Evolutionary conservation across 2,329 filamentous ascomycete species (phyloP).

Genomic region (Hypoxylon sp.): DNA sequence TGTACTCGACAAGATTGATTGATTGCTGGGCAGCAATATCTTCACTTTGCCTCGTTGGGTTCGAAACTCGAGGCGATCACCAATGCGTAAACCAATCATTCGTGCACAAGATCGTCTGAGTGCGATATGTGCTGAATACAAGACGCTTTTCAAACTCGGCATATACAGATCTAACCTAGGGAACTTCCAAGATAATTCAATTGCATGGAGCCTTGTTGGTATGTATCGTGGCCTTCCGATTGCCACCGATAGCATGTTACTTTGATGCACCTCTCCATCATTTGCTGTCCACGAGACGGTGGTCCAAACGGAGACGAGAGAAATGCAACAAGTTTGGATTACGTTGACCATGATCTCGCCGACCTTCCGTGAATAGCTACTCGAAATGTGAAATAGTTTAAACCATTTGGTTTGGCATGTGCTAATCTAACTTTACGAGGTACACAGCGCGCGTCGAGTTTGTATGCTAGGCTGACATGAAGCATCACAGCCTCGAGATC

Average conservation of each 20-base stretch:
- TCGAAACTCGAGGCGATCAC: background rate
- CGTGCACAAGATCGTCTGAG: slow-evolving; percentile 1
- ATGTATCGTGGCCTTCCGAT: background rate
- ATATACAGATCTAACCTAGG: background rate
- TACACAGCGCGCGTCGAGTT: background rate
- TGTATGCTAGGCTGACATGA: background rate
- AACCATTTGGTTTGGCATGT: background rate
- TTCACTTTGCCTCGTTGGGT: background rate
- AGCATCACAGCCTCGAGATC: background rate
- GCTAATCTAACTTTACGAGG: too few relatives aligned
- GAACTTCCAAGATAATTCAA: background rate
- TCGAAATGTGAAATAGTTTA: background rate
- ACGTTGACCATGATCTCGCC: background rate
- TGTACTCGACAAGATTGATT: slow-evolving; percentile 11
- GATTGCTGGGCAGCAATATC: background rate
- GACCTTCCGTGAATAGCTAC: background rate
- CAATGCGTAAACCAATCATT: slow-evolving; percentile 2
- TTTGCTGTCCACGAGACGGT: background rate
- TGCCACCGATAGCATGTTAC: background rate
- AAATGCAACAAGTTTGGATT: background rate
- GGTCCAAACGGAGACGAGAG: background rate
- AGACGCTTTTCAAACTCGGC: background rate
- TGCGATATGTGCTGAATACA: background rate
- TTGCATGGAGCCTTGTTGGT: background rate
- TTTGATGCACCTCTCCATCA: background rate